phyloP scores from a whole-genome alignment of 306 rosid genomes.

The Cicer pinnatifidum region DNA sequence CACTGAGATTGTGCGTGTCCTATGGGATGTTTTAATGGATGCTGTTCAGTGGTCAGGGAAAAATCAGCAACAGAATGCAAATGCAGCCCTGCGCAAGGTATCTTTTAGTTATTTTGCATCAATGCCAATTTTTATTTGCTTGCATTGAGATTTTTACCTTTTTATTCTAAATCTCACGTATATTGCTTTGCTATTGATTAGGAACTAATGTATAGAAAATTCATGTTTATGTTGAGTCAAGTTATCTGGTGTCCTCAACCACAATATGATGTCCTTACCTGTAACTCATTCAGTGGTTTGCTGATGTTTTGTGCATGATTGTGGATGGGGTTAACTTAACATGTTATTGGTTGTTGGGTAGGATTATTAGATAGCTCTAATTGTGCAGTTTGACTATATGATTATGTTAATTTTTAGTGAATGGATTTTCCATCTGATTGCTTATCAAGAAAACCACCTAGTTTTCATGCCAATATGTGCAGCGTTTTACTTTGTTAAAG shows the following conservation, averaged over 20 bases:
- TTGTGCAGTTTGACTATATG: neutral
- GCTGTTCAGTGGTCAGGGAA: constrained; percentile 99
- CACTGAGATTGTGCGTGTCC: constrained; percentile 69
- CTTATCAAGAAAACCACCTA: constrained; percentile 3
- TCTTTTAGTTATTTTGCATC: constrained; percentile 1
- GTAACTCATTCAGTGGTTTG: neutral
- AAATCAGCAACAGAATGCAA: constrained; percentile 99
- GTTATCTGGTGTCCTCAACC: neutral
- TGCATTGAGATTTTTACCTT: neutral
- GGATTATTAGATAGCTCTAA: neutral
- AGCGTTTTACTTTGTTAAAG: neutral
- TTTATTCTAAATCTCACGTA: neutral
- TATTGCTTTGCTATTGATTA: constrained; percentile 24
- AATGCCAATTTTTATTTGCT: constrained; percentile 15
- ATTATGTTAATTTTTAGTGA: constrained; percentile 6
- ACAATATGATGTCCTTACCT: neutral
- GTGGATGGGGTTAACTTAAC: neutral
- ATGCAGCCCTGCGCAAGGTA: constrained; percentile 98
- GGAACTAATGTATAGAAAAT: neutral
- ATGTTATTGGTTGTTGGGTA: neutral
- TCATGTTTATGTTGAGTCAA: neutral
- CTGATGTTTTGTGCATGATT: constrained; percentile 5
- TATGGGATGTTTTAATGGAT: constrained; percentile 99
- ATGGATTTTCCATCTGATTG: constrained; percentile 19
- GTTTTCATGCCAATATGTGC: neutral